Conservation (phyloP, 257 asterid species). For the Linaria vulgaris region DNA sequence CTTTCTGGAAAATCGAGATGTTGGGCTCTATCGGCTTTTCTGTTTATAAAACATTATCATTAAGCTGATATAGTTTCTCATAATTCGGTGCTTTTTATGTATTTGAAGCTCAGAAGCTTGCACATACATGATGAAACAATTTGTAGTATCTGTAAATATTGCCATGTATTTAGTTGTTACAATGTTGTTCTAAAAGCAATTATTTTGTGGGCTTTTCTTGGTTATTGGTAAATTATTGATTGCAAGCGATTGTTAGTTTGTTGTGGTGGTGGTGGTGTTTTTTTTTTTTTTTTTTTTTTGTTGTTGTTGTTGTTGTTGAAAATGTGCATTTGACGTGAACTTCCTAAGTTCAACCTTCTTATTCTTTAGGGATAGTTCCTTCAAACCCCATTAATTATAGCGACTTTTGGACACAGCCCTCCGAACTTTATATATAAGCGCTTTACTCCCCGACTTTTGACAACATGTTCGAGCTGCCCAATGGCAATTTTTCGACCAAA, state of each 20-base stretch:
- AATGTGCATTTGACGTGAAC: no score
- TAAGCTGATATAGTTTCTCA: background rate
- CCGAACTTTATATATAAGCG: no score
- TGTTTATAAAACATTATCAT: conserved; percentile 12
- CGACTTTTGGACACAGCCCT: no score
- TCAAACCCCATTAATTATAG: no score
- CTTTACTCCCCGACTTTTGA: no score
- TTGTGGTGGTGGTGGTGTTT: background rate
- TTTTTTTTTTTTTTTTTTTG: no score
- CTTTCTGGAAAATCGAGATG: conserved; percentile 2
- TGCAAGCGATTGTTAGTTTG: background rate
- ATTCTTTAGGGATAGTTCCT: no score
- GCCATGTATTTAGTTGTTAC: no score
- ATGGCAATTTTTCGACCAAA: no score
- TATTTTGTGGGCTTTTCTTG: conserved; percentile 5
- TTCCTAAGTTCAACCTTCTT: no score
- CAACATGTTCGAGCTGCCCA: no score
- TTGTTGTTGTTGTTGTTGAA: background rate
- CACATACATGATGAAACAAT: no score
- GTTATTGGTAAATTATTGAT: background rate
- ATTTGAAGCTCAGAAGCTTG: conserved; percentile 30
- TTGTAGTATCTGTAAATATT: conserved; percentile 13
- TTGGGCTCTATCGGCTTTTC: conserved; percentile 15
- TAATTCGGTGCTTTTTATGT: conserved; percentile 32
- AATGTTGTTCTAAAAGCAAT: conserved; percentile 9